phyloP scores from a whole-genome alignment of 805 yeast genomes.

The Kazachstania taianensis region DNA sequence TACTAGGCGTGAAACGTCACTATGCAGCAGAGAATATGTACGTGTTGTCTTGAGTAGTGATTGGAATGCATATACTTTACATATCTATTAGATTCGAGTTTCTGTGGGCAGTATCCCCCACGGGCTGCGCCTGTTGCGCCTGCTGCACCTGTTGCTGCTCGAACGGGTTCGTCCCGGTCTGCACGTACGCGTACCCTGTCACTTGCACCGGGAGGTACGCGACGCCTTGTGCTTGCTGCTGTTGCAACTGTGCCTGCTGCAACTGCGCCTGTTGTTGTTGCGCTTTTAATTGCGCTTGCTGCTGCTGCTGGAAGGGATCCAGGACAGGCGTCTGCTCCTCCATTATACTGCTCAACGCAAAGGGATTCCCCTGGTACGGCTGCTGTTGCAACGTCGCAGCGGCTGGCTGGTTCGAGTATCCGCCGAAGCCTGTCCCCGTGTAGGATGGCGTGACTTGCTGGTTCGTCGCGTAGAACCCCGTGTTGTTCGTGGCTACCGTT shows the following conservation, averaged over 20 bases:
- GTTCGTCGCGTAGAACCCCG: slow-evolving; percentile 23
- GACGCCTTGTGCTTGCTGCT: slow-evolving; percentile 4
- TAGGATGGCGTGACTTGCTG: too few relatives aligned
- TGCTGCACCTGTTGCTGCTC: slow-evolving; percentile 9
- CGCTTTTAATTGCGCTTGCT: too few relatives aligned
- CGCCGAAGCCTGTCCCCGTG: too few relatives aligned
- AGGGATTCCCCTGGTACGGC: slow-evolving; percentile 29
- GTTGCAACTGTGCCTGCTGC: slow-evolving; percentile 7
- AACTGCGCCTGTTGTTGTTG: slow-evolving; percentile 8
- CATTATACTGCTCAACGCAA: slow-evolving; percentile 23
- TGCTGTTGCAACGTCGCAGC: background rate
- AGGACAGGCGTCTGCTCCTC: slow-evolving; percentile 7
- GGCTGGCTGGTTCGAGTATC: too few relatives aligned
- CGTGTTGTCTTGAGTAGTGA: background rate
- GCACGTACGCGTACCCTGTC: slow-evolving; percentile 4
- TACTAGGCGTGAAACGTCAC: too few relatives aligned
- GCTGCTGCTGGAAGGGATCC: too few relatives aligned
- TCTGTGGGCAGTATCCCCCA: slow-evolving; percentile 1
- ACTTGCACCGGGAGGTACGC: slow-evolving; percentile 9
- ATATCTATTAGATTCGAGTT: slow-evolving; percentile 24
- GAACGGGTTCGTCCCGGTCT: background rate
- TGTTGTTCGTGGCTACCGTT: slow-evolving; percentile 11
- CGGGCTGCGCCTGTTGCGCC: slow-evolving; percentile 5
- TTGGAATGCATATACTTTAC: slow-evolving; percentile 4
- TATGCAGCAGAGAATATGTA: too few relatives aligned